These are phyloP conservation scores for Cenchrus fungigraminus DNA, from an alignment of 176 grass and related monocot species.

Conservation along the genomic window DNA sequence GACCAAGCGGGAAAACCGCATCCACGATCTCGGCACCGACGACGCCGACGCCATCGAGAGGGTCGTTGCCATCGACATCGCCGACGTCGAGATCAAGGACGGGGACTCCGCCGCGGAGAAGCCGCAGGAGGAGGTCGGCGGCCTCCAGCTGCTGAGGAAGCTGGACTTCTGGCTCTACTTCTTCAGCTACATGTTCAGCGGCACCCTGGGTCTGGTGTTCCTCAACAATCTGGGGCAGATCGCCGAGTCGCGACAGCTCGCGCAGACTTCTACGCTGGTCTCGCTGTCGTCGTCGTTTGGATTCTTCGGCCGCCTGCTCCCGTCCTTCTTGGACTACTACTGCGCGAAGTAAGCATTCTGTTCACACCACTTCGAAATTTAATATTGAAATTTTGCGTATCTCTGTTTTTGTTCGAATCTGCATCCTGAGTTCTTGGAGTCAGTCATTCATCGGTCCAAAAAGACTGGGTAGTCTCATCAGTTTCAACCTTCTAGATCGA, in stretches of 20 bases:
- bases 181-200: slow-evolving; percentile 99
- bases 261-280: slow-evolving; percentile 70
- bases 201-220: slow-evolving; percentile 88
- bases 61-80: slow-evolving; percentile 26
- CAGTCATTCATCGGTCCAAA: background rate
- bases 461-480: slow-evolving; percentile 8
- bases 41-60: slow-evolving; percentile 30
- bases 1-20: slow-evolving; percentile 69
- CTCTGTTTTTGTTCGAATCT: slow-evolving; percentile 1
- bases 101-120: slow-evolving; percentile 20
- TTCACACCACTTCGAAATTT: slow-evolving; percentile 32
- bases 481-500: slow-evolving; percentile 34
- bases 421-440: slow-evolving; percentile 31
- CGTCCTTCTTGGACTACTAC: slow-evolving; percentile 90
- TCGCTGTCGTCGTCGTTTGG: slow-evolving; percentile 96
- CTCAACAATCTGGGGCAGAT: slow-evolving; percentile 96
- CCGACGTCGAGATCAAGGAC: slow-evolving; percentile 19
- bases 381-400: background rate
- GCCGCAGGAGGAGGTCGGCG: slow-evolving; percentile 62
- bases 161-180: slow-evolving; percentile 96
- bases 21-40: slow-evolving; percentile 63
- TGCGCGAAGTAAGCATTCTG: slow-evolving; percentile 80
- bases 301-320: slow-evolving; percentile 93
- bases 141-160: slow-evolving; percentile 64
- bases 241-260: slow-evolving; percentile 77